Base-by-base conservation (phyloP, 2,329 filamentous ascomycete species). In the Sclerotinia minor region DNA sequence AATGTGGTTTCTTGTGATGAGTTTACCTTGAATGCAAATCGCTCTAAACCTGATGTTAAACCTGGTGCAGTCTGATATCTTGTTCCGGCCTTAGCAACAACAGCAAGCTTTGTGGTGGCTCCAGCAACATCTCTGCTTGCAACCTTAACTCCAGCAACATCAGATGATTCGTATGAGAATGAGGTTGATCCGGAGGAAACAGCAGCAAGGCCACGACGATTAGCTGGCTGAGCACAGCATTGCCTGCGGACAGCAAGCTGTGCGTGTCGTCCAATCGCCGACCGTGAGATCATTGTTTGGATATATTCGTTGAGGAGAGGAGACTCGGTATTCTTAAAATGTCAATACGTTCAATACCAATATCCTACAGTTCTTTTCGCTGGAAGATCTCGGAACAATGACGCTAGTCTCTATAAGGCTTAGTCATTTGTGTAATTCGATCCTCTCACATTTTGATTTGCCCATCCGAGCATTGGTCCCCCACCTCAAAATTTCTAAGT, bases 21-120 rank as follows among this genome's bases (percentile, higher is more conserved):
- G 49, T 72, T 41, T 68, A 78, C 95, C 92, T 96, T 96, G 88
- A 97, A 99, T 73, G 96, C 94, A 83, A 96, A 99, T 80, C 92
- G 91, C 83, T 95, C 91, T 73, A 99, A 86, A 69, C 91, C 94
- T 78, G 94, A 90, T 72, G 94, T 90, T 80, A 97, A 86, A 73
- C 95, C 95, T 71, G 95, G 95, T 74, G 91, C 85, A 72, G 92
- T 87, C 84, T 99, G 89, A 81, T 94, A 98, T 80, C 95, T 87
- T 72, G 94, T 96, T 77, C 95, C 95, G 72, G 93, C 95, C 85
- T 96, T 97, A 74, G 94, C 88, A 79, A 99, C 92, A 73, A 99
- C 81, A 67, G 94, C 93, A 73, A 99, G 86, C 53, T 92, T 96
- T 71, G 94, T 93, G 71, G 94, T 96, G 73, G 93, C 92, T 72